phyloP scores from a whole-genome alignment of 2,329 filamentous ascomycete species.

The Aspergillus neoniger region DNA sequence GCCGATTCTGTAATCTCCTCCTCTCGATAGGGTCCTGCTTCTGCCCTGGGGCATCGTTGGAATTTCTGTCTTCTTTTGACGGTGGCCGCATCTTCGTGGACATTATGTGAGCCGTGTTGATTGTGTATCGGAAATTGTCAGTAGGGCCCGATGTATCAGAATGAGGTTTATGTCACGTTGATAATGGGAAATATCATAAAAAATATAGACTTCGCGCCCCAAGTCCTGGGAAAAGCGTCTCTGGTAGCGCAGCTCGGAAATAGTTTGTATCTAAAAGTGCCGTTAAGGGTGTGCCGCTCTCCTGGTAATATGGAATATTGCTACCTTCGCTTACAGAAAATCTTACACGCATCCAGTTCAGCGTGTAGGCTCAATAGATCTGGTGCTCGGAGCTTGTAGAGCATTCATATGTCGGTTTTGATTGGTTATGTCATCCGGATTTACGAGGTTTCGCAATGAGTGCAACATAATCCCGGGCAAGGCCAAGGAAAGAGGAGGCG shows the following conservation, averaged over 20 bases:
- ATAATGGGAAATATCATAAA: not conserved
- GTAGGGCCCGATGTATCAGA: not conserved
- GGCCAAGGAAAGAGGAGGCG: constrained; percentile 7
- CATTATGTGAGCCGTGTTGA: not conserved
- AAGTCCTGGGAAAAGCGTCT: too few species aligned
- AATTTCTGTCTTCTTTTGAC: not conserved
- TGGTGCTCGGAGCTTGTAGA: constrained; percentile 1
- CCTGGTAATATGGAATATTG: not conserved
- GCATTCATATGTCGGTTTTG: not conserved
- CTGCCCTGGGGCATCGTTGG: not conserved
- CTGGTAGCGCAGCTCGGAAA: too few species aligned
- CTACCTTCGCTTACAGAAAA: constrained; percentile 1
- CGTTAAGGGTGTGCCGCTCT: not conserved
- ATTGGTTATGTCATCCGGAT: constrained; percentile 1
- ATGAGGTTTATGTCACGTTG: not conserved
- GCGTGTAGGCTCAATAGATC: not conserved
- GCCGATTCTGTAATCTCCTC: constrained; percentile 34
- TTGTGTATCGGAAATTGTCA: too few species aligned
- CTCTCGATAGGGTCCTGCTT: constrained; percentile 36
- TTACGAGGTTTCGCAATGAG: constrained; percentile 12
- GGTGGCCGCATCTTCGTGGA: constrained; percentile 1
- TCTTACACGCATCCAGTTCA: constrained; percentile 1
- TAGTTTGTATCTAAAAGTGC: not conserved
- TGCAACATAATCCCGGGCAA: constrained; percentile 5
- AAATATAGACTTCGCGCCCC: too few species aligned